Base-by-base conservation (phyloP, 2,329 filamentous ascomycete genomes). In the Lachnellula hyalina region DNA sequence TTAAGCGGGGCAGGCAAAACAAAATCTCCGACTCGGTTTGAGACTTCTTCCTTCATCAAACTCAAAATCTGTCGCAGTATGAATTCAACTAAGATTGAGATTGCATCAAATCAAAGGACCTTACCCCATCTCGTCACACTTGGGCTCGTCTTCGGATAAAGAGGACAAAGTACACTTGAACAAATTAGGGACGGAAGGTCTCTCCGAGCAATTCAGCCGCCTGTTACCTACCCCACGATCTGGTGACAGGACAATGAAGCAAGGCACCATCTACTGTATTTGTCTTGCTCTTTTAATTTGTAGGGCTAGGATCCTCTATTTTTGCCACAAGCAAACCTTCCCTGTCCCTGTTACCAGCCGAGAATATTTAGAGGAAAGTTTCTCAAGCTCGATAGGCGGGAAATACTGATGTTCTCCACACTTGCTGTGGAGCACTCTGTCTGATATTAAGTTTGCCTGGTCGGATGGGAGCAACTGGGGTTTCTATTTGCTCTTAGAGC, bases 131-230 rank as follows among this genome's bases (percentile, higher is more conserved):
- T 5, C 19, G 23, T 28, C 8, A 28, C 28, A 28, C 8, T 28
- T 28, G 28, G 23, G 19, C 12, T n/a, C 8, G 23, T 46, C 42
- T 46, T 25, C 23, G 25, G n/a, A 5, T 46, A 21, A 14, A 46
- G 19, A 25, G 4, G 23, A 25, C 35, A 50, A 40, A 28, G 8
- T 36, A 40, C 34, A 41, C 19, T 41, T 51, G 28, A 28, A 49
- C 52, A 12, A 40, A 25, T 52, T 52, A 3, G 38, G 52, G 51
- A 36, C 55, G 52, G 55, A 58, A 46, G 41, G 35, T 42, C 17
- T 1, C 12, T 36, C 35, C 55, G 46, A 54, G 41, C 49, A 49
- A 54, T 58, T 53, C 47, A 49, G 52, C 55, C 52, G 41, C 42
- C 21, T 25, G 21, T 21, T 21, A 21, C 41, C 32, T 47, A 46